Evolutionary conservation across 1,284 basidiomycete species (phyloP).

Genomic region (Sanguinoderma infundibulare): DNA sequence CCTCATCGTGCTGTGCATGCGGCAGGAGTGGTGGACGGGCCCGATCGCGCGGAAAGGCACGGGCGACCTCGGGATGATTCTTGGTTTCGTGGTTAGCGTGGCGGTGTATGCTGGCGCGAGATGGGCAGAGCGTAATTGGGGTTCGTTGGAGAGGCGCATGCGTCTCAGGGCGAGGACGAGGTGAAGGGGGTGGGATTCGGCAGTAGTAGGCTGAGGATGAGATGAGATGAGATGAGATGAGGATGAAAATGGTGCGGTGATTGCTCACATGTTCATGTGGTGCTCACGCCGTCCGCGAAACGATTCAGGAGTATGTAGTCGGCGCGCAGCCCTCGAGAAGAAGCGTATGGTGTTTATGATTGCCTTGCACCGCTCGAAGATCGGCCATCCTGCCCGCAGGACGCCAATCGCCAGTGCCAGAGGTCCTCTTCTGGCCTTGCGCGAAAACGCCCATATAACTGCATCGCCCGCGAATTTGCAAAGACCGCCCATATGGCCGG

Average conservation of each 20-base stretch:
- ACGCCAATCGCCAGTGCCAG: not conserved
- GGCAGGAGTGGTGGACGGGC: slow-evolving; percentile 61
- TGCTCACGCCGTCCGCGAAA: too few relatives aligned
- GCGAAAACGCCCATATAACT: not conserved
- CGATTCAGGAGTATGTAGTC: too few relatives aligned
- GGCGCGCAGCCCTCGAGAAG: too few relatives aligned
- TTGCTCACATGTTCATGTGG: too few relatives aligned
- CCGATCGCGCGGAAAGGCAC: slow-evolving; percentile 50
- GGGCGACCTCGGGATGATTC: slow-evolving; percentile 61
- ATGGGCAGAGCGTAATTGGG: slow-evolving; percentile 40
- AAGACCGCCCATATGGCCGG: too few relatives aligned
- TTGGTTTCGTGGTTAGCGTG: slow-evolving; percentile 48
- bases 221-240: too few relatives aligned
- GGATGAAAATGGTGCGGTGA: too few relatives aligned
- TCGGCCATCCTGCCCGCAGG: too few relatives aligned
- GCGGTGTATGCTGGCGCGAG: slow-evolving; percentile 46
- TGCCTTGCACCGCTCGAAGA: too few relatives aligned
- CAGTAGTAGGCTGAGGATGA: too few relatives aligned
- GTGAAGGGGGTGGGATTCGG: not conserved
- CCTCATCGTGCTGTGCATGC: slow-evolving; percentile 60
- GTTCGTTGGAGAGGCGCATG: not conserved
- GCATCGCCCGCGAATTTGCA: not conserved
- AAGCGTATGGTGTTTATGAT: too few relatives aligned
- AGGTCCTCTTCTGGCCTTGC: not conserved
- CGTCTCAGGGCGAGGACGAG: not conserved